These are phyloP conservation scores for Tolypocladium guangdongense DNA, from an alignment of 2,329 filamentous ascomycete genomes.

Conservation along the genomic window DNA sequence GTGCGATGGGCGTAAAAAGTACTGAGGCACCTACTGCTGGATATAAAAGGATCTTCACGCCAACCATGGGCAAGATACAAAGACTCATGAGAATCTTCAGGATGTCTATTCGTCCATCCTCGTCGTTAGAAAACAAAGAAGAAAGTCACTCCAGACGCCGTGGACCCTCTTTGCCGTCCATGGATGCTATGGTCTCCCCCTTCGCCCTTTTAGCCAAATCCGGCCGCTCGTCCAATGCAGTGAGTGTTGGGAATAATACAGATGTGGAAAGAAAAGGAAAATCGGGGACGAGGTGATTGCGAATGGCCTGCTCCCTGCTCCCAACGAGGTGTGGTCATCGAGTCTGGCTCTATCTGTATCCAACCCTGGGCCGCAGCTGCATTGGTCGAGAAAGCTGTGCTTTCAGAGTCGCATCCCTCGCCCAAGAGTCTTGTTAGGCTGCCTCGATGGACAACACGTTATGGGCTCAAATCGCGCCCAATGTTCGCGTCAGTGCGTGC, in stretches of 20 bases:
- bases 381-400: not conserved
- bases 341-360: too few relatives aligned
- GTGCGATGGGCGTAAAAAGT: not conserved
- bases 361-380: not conserved
- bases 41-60: too few relatives aligned
- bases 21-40: not conserved
- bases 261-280: constrained; percentile 2
- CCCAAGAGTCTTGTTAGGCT: not conserved
- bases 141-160: constrained; percentile 8
- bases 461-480: not conserved
- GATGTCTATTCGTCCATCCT: constrained; percentile 1
- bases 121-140: not conserved
- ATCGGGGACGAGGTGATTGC: not conserved
- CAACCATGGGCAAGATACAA: too few relatives aligned
- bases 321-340: not conserved
- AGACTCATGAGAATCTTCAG: not conserved
- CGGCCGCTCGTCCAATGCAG: constrained; percentile 6
- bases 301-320: not conserved
- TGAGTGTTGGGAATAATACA: constrained; percentile 8
- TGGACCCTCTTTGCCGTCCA: constrained; percentile 5
- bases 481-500: not conserved
- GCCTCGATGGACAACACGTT: not conserved
- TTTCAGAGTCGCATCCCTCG: not conserved
- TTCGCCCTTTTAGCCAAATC: constrained; percentile 6
- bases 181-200: constrained; percentile 9